These are phyloP conservation scores for Ulvella scutata DNA, from an alignment of 139 green algal species.

Conservation along the genomic window DNA sequence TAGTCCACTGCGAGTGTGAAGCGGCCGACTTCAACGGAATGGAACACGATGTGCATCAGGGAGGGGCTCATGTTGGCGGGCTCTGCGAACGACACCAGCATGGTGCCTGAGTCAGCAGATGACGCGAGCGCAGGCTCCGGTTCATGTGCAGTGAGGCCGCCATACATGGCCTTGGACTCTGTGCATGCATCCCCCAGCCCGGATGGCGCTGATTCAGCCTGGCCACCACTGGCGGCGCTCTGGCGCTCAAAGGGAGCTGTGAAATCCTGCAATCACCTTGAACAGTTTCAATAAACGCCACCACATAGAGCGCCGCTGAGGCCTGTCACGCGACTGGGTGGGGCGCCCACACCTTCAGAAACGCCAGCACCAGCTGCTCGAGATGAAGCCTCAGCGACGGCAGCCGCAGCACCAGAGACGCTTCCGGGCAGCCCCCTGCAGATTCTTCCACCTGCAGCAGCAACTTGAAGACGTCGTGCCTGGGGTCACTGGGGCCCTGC, in stretches of 20 bases:
- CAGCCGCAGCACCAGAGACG: background rate
- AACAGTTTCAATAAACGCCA: no score
- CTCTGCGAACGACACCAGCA: background rate
- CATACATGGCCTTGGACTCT: no score
- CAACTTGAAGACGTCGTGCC: background rate
- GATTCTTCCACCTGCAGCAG: background rate
- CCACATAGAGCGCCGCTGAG: no score
- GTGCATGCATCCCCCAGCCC: no score
- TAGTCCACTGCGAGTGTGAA: background rate
- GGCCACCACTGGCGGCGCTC: no score
- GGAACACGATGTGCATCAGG: background rate
- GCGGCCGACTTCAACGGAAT: background rate
- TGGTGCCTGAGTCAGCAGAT: background rate
- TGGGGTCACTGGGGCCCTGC: background rate
- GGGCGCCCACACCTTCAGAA: background rate
- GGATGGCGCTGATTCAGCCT: no score
- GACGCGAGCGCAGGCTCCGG: background rate
- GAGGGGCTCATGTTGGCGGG: background rate
- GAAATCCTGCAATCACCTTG: no score
- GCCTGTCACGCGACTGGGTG: no score
- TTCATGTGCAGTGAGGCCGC: no score
- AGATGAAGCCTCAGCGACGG: background rate
- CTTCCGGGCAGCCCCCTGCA: background rate
- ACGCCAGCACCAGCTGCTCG: background rate
- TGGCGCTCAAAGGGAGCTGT: no score